These are phyloP conservation scores for Saprolegnia diclina DNA, from an alignment of 352 stramenopile species.

Conservation along the genomic window DNA sequence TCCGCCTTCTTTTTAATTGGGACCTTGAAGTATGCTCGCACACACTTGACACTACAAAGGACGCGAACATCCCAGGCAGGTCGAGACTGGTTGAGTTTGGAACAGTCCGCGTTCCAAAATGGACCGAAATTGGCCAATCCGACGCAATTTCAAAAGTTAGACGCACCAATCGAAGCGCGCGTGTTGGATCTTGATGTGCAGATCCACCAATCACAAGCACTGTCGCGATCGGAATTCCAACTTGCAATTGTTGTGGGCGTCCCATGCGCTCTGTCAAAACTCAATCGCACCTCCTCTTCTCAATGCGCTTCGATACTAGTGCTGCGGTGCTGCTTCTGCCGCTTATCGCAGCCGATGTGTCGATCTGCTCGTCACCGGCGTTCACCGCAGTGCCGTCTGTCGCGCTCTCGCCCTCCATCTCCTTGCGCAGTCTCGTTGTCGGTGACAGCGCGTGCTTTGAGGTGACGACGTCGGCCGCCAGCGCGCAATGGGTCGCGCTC, in stretches of 20 bases:
- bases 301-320: not conserved
- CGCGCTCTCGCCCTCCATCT: not conserved
- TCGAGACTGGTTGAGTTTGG: too few relatives aligned
- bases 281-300: not conserved
- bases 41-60: too few relatives aligned
- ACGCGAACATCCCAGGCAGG: too few relatives aligned
- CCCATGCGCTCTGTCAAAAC: not conserved
- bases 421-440: not conserved
- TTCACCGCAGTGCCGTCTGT: not conserved
- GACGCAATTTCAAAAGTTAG: too few relatives aligned
- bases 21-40: too few relatives aligned
- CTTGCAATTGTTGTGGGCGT: not conserved
- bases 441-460: not conserved
- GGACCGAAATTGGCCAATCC: too few relatives aligned
- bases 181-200: too few relatives aligned
- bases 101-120: too few relatives aligned
- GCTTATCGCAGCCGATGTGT: not conserved
- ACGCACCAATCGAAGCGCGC: too few relatives aligned
- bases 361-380: not conserved
- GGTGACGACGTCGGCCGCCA: not conserved
- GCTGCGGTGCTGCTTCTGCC: not conserved
- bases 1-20: too few relatives aligned
- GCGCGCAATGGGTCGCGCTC: not conserved
- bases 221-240: too few relatives aligned
- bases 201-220: too few relatives aligned